Percentiles rank a stretch among this genome's conserved stretches.
These are phyloP conservation scores for Knufia fluminis DNA, from an alignment of 2,329 filamentous ascomycete genomes.

Conservation along the genomic window DNA sequence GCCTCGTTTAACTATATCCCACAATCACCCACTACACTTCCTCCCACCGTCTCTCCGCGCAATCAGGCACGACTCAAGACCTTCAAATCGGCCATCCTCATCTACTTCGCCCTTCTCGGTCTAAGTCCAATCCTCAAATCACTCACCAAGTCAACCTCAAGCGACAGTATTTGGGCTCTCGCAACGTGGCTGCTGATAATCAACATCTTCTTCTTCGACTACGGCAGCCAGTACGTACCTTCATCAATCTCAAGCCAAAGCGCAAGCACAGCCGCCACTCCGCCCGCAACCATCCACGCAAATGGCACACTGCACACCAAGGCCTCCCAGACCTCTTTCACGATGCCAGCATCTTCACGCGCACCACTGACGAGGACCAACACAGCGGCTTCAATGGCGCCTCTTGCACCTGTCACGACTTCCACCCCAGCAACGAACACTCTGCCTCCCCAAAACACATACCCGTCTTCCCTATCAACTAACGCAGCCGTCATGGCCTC, in stretches of 20 bases:
- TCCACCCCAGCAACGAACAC: not conserved
- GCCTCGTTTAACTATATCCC: conserved; percentile 21
- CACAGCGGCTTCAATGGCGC: not conserved
- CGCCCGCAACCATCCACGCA: not conserved
- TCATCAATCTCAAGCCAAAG: not conserved
- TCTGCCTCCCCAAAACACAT: conserved; percentile 29
- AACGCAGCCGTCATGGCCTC: conserved; percentile 96
- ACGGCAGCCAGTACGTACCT: conserved; percentile 49
- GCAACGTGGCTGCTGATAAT: conserved; percentile 86
- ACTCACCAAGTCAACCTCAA: conserved; percentile 83
- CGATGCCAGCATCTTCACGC: conserved; percentile 7
- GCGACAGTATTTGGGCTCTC: conserved; percentile 95
- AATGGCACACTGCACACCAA: conserved; percentile 9
- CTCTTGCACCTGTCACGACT: not conserved
- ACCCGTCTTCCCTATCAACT: conserved; percentile 64
- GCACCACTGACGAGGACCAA: not conserved
- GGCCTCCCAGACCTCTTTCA: conserved; percentile 8
- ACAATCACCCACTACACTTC: conserved; percentile 28
- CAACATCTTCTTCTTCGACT: conserved; percentile 98
- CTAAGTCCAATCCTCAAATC: conserved; percentile 94
- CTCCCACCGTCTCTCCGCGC: conserved; percentile 39
- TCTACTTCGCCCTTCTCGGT: conserved; percentile 85
- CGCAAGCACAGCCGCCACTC: not conserved
- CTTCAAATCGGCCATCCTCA: conserved; percentile 82
- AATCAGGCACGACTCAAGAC: conserved; percentile 63